Conservation (phyloP, 2,329 filamentous ascomycete species). For the Aspergillus pseudotamarii region DNA sequence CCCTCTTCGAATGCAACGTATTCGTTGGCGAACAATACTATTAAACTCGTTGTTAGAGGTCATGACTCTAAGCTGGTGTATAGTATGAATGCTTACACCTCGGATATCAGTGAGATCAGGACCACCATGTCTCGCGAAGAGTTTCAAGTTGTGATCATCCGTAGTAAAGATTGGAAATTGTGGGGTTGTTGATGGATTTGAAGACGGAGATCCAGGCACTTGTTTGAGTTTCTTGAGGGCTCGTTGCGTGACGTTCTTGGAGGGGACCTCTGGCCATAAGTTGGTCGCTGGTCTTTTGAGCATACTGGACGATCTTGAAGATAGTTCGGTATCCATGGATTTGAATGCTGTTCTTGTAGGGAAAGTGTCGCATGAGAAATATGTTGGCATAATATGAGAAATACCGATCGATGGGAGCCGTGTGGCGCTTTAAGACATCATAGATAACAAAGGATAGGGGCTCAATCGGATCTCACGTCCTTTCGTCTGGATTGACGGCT, state of each 20-base stretch:
- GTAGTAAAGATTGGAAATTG: neutral
- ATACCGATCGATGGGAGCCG: neutral
- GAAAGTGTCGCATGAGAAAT: neutral
- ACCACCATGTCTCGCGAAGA: neutral
- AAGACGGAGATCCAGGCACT: neutral
- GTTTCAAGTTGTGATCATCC: neutral
- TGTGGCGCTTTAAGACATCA: neutral
- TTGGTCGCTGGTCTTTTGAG: neutral
- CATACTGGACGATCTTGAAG: neutral
- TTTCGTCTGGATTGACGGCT: neutral
- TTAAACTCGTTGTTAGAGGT: neutral
- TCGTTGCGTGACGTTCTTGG: neutral
- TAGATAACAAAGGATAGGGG: neutral
- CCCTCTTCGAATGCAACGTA: neutral
- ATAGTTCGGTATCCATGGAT: neutral
- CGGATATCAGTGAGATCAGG: neutral
- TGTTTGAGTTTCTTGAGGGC: neutral
- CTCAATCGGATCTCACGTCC: neutral
- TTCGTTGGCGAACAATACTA: neutral
- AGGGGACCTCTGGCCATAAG: neutral
- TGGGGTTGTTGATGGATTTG: neutral
- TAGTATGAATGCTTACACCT: neutral
- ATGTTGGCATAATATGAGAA: neutral
- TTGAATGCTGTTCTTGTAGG: neutral
- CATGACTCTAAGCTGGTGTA: neutral